Evolutionary conservation across 345 rosid species (phyloP).

Genomic region (Cochlearia excelsa): DNA sequence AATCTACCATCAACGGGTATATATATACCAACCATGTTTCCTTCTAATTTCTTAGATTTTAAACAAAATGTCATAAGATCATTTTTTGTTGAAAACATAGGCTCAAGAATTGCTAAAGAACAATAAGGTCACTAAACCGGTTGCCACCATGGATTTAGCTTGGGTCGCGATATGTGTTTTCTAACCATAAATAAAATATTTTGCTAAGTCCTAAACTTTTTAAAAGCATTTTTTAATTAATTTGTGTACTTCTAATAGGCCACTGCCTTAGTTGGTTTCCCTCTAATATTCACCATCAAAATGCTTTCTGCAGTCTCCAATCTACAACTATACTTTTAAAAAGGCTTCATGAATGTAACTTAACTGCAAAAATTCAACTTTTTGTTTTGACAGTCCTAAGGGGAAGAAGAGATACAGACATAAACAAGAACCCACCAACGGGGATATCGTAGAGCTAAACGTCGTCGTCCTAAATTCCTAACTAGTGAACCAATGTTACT

Average conservation of each 20-base stretch:
- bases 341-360: too few relatives aligned
- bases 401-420: conserved; percentile 21
- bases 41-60: not conserved
- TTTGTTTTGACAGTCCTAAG: conserved; percentile 27
- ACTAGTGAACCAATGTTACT: conserved; percentile 9
- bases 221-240: not conserved
- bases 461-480: conserved; percentile 24
- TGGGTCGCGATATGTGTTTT: conserved; percentile 46
- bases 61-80: conserved; percentile 2
- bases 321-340: not conserved
- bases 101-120: conserved; percentile 44
- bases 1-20: conserved; percentile 40
- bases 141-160: conserved; percentile 47
- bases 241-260: conserved; percentile 30
- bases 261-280: conserved; percentile 38
- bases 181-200: not conserved
- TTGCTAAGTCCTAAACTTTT: too few relatives aligned
- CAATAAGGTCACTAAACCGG: conserved; percentile 40
- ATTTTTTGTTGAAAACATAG: conserved; percentile 22
- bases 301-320: conserved; percentile 41
- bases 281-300: conserved; percentile 40
- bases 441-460: conserved; percentile 35
- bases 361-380: not conserved
- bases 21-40: conserved; percentile 3
- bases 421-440: conserved; percentile 12